Base-by-base conservation (phyloP, 83 land plant genomes). In the Thuja plicata region DNA sequence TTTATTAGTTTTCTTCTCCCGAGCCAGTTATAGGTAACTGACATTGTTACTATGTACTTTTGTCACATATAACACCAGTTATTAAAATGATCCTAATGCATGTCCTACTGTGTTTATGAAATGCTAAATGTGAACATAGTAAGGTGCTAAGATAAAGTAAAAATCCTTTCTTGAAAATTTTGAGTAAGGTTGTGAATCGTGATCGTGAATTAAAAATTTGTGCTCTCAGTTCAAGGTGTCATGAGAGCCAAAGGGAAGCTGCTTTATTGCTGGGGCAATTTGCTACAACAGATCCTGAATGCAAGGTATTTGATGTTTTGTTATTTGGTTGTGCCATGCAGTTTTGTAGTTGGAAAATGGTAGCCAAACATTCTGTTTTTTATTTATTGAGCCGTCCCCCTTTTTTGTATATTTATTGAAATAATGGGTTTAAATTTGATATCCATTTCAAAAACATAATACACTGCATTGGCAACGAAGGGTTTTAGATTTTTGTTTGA, bases 241-340 rank as follows among this genome's bases (percentile, higher is more conserved):
- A 93, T 45, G 99, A 98, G 91, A 96, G 96, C 92, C 98, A 97
- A 90, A 92, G 99, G 89, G 99, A 98, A 88, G 98, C 99, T 70
- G 99, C 99, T 85, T 93, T 98, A 74, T 87, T 98, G 77, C 92
- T 98, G 48, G 99, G 99, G 40, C 99, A 98, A 88, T 98, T 98
- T 95, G 99, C 99, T 35, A 97, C 99, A 57, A 93, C 99, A 40
- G 99, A 98, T 93, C 97, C 97, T 50, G 97, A 98, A 80, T 98
- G 98, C 94, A 98, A 97, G 99, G 99, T 94, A 34, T 15, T 90
- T 35, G 71, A 50, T 84, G 46, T 19, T 74, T 48, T 17, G 37
- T 45, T 88, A 34, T 50, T 19, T 88, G 34, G 21, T 74, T 80
- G 46, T 48, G 27, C 45, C 21, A 38, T 32, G 66, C 34, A 30